These are phyloP conservation scores for Globisporangium parvum DNA, from an alignment of 352 stramenopile genomes.

Conservation along the genomic window DNA sequence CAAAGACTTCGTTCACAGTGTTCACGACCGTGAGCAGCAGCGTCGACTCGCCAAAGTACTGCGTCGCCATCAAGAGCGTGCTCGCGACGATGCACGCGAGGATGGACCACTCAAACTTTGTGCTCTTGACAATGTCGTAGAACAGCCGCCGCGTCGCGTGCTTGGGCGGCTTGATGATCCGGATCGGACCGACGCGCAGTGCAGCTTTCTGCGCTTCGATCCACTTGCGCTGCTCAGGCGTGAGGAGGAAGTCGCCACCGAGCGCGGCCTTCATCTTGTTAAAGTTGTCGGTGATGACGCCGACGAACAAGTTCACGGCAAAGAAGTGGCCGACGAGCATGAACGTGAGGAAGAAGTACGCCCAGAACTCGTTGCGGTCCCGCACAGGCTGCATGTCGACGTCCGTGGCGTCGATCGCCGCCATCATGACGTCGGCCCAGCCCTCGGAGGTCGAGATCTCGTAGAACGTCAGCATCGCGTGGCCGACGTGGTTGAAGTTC, in stretches of 20 bases:
- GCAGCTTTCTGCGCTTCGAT: slow-evolving; percentile 73
- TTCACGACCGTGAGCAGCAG: slow-evolving; percentile 49
- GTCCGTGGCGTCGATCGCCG: slow-evolving; percentile 77
- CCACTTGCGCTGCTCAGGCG: slow-evolving; percentile 89
- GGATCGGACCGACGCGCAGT: slow-evolving; percentile 56
- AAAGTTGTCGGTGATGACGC: slow-evolving; percentile 94
- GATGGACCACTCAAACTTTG: slow-evolving; percentile 85
- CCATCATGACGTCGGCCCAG: slow-evolving; percentile 91
- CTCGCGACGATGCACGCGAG: slow-evolving; percentile 89
- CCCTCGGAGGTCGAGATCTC: slow-evolving; percentile 92
- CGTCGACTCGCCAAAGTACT: slow-evolving; percentile 80
- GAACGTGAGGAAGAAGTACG: slow-evolving; percentile 87
- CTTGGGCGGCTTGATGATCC: slow-evolving; percentile 45
- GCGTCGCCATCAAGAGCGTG: slow-evolving; percentile 82
- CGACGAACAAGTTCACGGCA: slow-evolving; percentile 92
- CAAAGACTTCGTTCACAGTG: slow-evolving; percentile 84
- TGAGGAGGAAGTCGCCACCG: slow-evolving; percentile 76
- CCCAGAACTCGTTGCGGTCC: slow-evolving; percentile 76
- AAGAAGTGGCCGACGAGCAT: slow-evolving; percentile 93
- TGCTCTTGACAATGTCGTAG: slow-evolving; percentile 62
- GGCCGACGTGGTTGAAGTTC: slow-evolving; percentile 85
- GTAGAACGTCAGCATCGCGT: slow-evolving; percentile 84
- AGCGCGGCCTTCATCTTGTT: slow-evolving; percentile 85
- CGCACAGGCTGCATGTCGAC: slow-evolving; percentile 91
- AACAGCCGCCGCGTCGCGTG: slow-evolving; percentile 39